A percentile compares a stretch with the other conserved stretches of the same genome.
Evolutionary conservation across 495 filamentous ascomycete species (phyloP).

Genomic region (Astrocystis sublimbata): DNA sequence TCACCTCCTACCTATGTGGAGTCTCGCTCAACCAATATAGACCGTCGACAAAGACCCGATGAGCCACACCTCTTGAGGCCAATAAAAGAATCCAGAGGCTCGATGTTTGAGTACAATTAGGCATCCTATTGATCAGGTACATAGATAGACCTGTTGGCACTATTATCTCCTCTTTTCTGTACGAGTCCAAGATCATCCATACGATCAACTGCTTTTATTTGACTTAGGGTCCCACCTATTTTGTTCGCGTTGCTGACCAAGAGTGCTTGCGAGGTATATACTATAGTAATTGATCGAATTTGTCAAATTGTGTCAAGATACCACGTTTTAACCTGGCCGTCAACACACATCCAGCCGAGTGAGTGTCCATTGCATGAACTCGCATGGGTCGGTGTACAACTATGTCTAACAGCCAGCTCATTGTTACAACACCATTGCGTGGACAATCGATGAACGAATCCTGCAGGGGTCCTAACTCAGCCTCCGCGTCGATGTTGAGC

Average conservation of each 20-base stretch:
- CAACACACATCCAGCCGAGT: neutral
- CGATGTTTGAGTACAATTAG: neutral
- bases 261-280: too few relatives aligned
- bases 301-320: neutral
- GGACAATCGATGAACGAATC: neutral
- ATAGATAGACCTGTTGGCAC: too few relatives aligned
- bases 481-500: neutral
- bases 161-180: too few relatives aligned
- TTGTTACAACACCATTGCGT: neutral
- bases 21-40: too few relatives aligned
- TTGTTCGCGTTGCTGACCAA: too few relatives aligned
- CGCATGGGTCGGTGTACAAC: constrained; percentile 1
- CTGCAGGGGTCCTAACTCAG: neutral
- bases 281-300: neutral
- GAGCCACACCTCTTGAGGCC: too few relatives aligned
- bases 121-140: too few relatives aligned
- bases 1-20: too few relatives aligned
- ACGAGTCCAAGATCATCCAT: too few relatives aligned
- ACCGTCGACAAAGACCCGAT: too few relatives aligned
- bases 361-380: constrained; percentile 9
- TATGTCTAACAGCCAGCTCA: neutral
- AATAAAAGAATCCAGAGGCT: neutral
- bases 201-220: too few relatives aligned
- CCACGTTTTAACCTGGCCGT: neutral
- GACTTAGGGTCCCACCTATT: too few relatives aligned